phyloP scores from a whole-genome alignment of 176 grass and related monocot species.

The Rhynchospora tenuis region DNA sequence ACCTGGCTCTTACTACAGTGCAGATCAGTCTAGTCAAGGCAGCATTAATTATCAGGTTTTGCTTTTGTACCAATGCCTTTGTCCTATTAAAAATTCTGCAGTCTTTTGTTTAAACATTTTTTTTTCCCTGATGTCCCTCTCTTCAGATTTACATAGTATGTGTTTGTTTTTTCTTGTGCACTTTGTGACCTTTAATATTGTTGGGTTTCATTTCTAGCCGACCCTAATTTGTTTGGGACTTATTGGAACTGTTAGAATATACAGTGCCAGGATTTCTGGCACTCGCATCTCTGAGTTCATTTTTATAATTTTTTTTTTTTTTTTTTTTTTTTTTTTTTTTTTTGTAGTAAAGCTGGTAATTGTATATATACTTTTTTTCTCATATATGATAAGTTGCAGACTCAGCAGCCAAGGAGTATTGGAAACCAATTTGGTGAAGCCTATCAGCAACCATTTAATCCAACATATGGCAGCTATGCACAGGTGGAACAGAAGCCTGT shows the following conservation, averaged over 20 bases:
- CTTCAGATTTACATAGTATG: too few relatives aligned
- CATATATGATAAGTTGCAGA: constrained; percentile 11
- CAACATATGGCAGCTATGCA: constrained; percentile 44
- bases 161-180: background rate
- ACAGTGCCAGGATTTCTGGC: background rate
- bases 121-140: background rate
- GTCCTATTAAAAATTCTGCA: background rate
- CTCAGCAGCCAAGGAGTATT: constrained; percentile 36
- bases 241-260: background rate
- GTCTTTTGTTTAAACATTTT: background rate
- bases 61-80: constrained; percentile 14
- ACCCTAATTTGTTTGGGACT: too few relatives aligned
- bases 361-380: background rate
- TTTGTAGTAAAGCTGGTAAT: constrained; percentile 8
- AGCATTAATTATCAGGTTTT: constrained; percentile 62
- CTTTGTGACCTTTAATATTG: constrained; percentile 22
- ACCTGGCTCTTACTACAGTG: constrained; percentile 18
- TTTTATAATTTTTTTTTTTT: background rate
- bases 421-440: constrained; percentile 35
- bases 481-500: constrained; percentile 23
- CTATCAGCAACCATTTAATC: constrained; percentile 41
- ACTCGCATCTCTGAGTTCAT: background rate
- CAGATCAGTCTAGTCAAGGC: constrained; percentile 31
- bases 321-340: background rate
- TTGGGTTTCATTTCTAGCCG: background rate